phyloP scores from a whole-genome alignment of 2,329 filamentous ascomycete species.

The Elsinoe batatas region DNA sequence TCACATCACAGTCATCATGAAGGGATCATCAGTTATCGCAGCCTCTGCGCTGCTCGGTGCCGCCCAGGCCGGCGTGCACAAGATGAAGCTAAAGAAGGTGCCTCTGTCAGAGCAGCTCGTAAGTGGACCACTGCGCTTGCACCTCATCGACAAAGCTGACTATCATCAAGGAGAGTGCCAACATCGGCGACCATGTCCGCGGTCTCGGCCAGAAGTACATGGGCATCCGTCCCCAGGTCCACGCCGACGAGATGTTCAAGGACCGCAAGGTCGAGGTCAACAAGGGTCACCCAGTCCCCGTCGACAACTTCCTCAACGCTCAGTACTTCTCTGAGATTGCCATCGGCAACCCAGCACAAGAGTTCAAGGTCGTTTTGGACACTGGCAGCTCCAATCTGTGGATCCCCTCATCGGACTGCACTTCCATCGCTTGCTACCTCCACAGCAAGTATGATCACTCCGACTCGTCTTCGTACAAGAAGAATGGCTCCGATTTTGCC shows the following conservation, averaged over 20 bases:
- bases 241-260: constrained; percentile 70
- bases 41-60: constrained; percentile 71
- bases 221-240: constrained; percentile 61
- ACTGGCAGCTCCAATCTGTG: constrained; percentile 98
- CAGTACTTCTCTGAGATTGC: constrained; percentile 98
- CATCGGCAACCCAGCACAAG: constrained; percentile 83
- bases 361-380: constrained; percentile 97
- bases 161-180: constrained; percentile 54
- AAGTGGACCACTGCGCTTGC: constrained; percentile 32
- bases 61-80: constrained; percentile 79
- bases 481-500: constrained; percentile 85
- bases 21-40: constrained; percentile 69
- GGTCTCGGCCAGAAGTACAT: constrained; percentile 94
- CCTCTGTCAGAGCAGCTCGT: constrained; percentile 87
- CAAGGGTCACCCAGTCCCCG: constrained; percentile 67
- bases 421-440: constrained; percentile 94
- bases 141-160: constrained; percentile 8
- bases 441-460: constrained; percentile 94
- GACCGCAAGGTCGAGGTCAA: constrained; percentile 57
- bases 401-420: constrained; percentile 85
- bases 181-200: constrained; percentile 71
- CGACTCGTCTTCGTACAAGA: constrained; percentile 79
- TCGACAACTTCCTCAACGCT: constrained; percentile 97
- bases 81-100: constrained; percentile 96
- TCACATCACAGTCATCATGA: constrained; percentile 50